These are phyloP conservation scores for Somion occarium DNA, from an alignment of 1,284 basidiomycete species.

Conservation along the genomic window DNA sequence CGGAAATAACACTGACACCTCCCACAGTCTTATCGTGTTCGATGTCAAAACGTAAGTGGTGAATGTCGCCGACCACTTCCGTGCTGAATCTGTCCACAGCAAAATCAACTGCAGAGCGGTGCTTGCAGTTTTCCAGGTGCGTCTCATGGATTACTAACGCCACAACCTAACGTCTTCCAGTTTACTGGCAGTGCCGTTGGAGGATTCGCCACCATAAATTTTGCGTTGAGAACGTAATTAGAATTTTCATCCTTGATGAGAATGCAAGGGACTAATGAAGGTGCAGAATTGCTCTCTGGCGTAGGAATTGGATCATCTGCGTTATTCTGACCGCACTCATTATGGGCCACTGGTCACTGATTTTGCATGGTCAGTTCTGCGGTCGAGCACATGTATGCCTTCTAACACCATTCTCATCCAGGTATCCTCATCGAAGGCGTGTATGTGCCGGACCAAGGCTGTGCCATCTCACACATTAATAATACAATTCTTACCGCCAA, in stretches of 20 bases:
- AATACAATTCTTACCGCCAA: conserved; percentile 40
- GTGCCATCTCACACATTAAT: conserved; percentile 51
- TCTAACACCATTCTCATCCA: conserved; percentile 7
- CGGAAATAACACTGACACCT: no score
- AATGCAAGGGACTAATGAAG: no score
- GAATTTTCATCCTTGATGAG: not conserved
- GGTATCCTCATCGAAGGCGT: not conserved
- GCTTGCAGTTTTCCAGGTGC: not conserved
- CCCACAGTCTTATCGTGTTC: not conserved
- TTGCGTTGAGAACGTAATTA: conserved; percentile 66
- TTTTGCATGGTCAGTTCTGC: not conserved
- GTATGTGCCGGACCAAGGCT: conserved; percentile 19
- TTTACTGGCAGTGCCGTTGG: conserved; percentile 64
- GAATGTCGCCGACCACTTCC: no score
- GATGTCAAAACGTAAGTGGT: not conserved
- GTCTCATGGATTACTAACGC: not conserved
- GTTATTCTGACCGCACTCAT: not conserved
- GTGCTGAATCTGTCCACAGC: not conserved
- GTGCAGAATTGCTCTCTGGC: conserved; percentile 1
- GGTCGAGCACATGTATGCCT: conserved; percentile 14
- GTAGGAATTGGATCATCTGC: not conserved
- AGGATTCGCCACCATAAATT: conserved; percentile 70
- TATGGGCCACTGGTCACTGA: not conserved
- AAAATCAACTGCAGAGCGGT: not conserved
- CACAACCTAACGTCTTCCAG: conserved; percentile 12